Conservation (phyloP, 768 basidiomycete genomes). For the Jaapia argillacea region DNA sequence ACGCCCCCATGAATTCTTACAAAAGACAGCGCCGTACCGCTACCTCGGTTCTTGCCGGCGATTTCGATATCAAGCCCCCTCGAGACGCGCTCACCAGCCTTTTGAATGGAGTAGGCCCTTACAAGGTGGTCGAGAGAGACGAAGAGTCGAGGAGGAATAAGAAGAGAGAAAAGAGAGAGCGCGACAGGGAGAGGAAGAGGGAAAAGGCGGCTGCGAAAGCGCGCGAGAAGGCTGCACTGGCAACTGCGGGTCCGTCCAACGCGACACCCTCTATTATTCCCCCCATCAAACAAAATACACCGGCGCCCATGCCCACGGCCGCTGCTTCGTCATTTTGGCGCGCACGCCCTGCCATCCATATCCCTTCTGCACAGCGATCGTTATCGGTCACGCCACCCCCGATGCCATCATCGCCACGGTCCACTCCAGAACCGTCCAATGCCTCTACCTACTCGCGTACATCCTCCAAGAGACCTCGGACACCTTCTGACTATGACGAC, state of each 20-base stretch:
- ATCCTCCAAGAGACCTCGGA: slow-evolving; percentile 72
- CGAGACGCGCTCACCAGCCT: slow-evolving; percentile 76
- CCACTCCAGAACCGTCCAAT: slow-evolving; percentile 67
- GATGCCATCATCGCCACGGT: slow-evolving; percentile 52
- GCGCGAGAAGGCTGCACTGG: slow-evolving; percentile 18
- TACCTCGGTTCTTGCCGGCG: slow-evolving; percentile 66
- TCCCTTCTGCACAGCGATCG: slow-evolving; percentile 53
- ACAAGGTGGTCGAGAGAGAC: slow-evolving; percentile 52
- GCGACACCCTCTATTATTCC: slow-evolving; percentile 14
- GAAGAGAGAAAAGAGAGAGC: slow-evolving; percentile 43
- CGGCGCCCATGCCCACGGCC: slow-evolving; percentile 11
- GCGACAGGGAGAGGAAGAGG: slow-evolving; percentile 39
- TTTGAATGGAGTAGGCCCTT: slow-evolving; percentile 63
- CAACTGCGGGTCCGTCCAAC: slow-evolving; percentile 19
- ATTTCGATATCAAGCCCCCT: slow-evolving; percentile 55
- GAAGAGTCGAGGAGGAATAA: slow-evolving; percentile 45
- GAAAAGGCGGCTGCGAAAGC: slow-evolving; percentile 21
- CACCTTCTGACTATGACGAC: slow-evolving; percentile 48
- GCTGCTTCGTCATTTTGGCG: slow-evolving; percentile 51
- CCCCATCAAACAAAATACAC: slow-evolving; percentile 13
- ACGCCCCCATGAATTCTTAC: background rate
- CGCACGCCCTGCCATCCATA: slow-evolving; percentile 63
- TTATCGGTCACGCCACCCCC: slow-evolving; percentile 71
- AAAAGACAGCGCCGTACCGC: slow-evolving; percentile 44
- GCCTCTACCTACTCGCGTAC: slow-evolving; percentile 67